Conservation (phyloP, 2,329 filamentous ascomycete genomes). For the Epichloe baconii region DNA sequence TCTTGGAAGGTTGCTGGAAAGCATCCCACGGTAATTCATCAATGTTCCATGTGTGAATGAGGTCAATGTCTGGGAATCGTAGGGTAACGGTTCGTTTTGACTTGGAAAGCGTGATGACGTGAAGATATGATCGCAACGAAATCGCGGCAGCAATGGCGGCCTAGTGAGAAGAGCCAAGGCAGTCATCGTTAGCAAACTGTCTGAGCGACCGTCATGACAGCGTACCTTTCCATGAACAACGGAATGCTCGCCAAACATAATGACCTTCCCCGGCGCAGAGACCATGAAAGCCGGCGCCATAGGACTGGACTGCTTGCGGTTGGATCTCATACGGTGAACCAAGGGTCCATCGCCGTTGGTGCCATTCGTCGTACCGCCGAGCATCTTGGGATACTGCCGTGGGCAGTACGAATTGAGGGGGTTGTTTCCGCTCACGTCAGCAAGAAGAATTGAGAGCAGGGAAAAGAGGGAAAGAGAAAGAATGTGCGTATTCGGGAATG, state of each 20-base stretch:
- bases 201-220: background rate
- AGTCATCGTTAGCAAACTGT: background rate
- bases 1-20: constrained; percentile 72
- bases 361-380: constrained; percentile 13
- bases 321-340: constrained; percentile 25
- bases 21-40: constrained; percentile 76
- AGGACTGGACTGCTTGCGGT: constrained; percentile 47
- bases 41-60: constrained; percentile 89
- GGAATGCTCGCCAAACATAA: constrained; percentile 94
- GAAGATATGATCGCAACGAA: constrained; percentile 88
- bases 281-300: constrained; percentile 93
- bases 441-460: background rate
- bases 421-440: background rate
- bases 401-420: background rate
- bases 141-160: constrained; percentile 91
- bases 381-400: constrained; percentile 2
- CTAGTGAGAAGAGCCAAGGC: constrained; percentile 27
- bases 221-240: constrained; percentile 90
- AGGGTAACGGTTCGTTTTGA: constrained; percentile 78
- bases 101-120: constrained; percentile 88
- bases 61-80: constrained; percentile 79
- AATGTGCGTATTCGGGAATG: background rate
- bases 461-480: background rate
- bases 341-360: constrained; percentile 20
- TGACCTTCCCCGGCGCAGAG: constrained; percentile 94